Base-by-base conservation (phyloP, 306 rosid genomes). In the Gleditsia sinensis region DNA sequence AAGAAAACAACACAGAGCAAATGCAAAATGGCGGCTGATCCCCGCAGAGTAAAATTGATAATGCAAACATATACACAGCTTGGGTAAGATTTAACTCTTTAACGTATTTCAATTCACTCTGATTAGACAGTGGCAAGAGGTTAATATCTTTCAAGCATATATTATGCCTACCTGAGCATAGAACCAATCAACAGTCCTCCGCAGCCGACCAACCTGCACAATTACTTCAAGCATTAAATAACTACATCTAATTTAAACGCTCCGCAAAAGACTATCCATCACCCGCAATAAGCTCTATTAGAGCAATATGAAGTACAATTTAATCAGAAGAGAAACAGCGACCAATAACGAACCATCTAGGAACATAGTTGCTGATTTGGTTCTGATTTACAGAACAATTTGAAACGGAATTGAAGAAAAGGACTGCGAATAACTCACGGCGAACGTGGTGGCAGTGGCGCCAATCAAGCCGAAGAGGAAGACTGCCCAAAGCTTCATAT, bases 381-480 rank as follows among this genome's bases (percentile, higher is more conserved):
- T 20, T 33, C 23, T 21, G 66, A n/a, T 32, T 30, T 3, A 33
- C 14, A n/a, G 28, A 25, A 32, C 27, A 24, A 23, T 17, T 48
- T 1, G 12, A 27, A 28, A 28, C 6, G 34, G 28, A 73, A 79
- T 71, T 7, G 40, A 42, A 57, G 19, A 49, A 49, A 16, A 23
- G 19, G 14, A 51, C 13, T 1, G 36, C 34, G 48, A 4, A 68
- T 19, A 74, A 71, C 88, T 88, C 78, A 95, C 97, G 25, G 96
- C 96, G 28, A 88, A 78, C 58, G 99, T 95, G 40, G 96, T 85
- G 78, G 81, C 92, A 60, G 98, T 84, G 86, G 98, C 99, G 66
- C 96, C 97, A 69, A 95, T 88, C 20, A 95, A 33, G 4, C 96
- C 96, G 78, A 92, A 90, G 72, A 92, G 82, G 12, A 95, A 45